phyloP scores from a whole-genome alignment of 352 stramenopile species.

The Phytophthora agathidicida region DNA sequence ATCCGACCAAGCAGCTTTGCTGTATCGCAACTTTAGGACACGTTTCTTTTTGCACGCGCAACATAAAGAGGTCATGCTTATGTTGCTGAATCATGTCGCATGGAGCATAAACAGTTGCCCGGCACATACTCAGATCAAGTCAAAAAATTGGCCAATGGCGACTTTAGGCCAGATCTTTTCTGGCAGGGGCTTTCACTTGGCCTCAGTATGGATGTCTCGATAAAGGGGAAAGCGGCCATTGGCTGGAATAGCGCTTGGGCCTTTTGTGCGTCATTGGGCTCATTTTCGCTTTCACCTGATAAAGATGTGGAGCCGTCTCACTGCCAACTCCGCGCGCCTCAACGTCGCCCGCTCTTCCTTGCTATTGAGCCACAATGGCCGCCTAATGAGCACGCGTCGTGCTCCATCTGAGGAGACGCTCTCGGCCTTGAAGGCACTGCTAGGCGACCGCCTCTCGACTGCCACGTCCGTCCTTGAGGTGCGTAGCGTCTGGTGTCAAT shows the following conservation, averaged over 20 bases:
- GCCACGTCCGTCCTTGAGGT: slow-evolving; percentile 65
- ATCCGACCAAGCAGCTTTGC: slow-evolving; percentile 5
- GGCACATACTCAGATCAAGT: no score
- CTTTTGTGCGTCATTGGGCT: slow-evolving; percentile 20
- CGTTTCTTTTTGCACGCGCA: slow-evolving; percentile 20
- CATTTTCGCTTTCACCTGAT: slow-evolving; percentile 40
- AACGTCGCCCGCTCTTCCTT: slow-evolving; percentile 20
- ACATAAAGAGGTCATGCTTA: background rate
- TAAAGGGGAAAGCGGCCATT: no score
- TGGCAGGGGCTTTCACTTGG: no score
- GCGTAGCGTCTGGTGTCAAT: no score
- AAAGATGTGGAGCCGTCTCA: slow-evolving; percentile 45
- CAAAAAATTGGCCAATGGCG: no score
- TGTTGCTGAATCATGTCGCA: slow-evolving; percentile 5
- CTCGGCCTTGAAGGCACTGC: slow-evolving; percentile 54
- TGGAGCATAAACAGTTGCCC: background rate
- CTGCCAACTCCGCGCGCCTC: slow-evolving; percentile 22
- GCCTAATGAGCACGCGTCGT: slow-evolving; percentile 34
- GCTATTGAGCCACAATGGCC: slow-evolving; percentile 19
- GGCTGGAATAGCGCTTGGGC: no score
- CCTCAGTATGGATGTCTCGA: no score
- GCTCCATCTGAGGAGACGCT: slow-evolving; percentile 41
- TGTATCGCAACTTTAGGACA: slow-evolving; percentile 14
- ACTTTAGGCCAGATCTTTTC: no score
- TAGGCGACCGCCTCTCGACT: slow-evolving; percentile 78